Percentiles rank a stretch among this genome's conserved stretches.
phyloP scores from a whole-genome alignment of 371 early-diverging fungal genomes.

The Mucor mucedo region DNA sequence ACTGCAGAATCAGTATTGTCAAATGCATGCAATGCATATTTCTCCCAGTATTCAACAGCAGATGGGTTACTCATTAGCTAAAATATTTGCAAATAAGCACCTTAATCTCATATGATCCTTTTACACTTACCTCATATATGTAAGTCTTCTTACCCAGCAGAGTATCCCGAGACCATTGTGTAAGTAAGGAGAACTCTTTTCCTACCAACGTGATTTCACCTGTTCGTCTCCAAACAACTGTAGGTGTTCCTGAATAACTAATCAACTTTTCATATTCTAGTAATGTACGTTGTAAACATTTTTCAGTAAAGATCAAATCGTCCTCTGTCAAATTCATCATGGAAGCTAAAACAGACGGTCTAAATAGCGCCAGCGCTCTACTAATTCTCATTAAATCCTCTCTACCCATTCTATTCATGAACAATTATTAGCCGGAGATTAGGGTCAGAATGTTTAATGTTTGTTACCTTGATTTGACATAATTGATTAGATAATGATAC shows the following conservation, averaged over 20 bases:
- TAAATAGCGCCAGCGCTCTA: constrained; percentile 86
- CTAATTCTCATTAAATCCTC: constrained; percentile 88
- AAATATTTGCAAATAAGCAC: background rate
- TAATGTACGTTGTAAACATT: constrained; percentile 76
- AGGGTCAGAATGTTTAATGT: background rate
- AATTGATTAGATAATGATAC: constrained; percentile 81
- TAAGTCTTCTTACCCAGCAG: constrained; percentile 74
- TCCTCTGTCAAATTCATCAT: constrained; percentile 91
- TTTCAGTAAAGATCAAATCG: constrained; percentile 92
- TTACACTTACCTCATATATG: constrained; percentile 69
- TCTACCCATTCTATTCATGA: constrained; percentile 74
- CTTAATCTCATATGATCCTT: background rate
- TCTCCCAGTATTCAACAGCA: constrained; percentile 93
- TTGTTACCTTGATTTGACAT: constrained; percentile 71
- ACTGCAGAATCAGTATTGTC: constrained; percentile 85
- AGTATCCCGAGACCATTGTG: constrained; percentile 82
- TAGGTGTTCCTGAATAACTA: constrained; percentile 88
- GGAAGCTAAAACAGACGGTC: constrained; percentile 90
- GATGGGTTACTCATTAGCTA: constrained; percentile 88
- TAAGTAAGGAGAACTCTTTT: constrained; percentile 88
- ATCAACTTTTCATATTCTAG: constrained; percentile 89
- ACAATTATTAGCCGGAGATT: background rate
- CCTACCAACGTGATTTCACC: constrained; percentile 91
- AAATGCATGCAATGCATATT: constrained; percentile 86
- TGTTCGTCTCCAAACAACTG: constrained; percentile 91